phyloP scores from a whole-genome alignment of 805 yeast genomes.

The Blastobotrys attinorum region DNA sequence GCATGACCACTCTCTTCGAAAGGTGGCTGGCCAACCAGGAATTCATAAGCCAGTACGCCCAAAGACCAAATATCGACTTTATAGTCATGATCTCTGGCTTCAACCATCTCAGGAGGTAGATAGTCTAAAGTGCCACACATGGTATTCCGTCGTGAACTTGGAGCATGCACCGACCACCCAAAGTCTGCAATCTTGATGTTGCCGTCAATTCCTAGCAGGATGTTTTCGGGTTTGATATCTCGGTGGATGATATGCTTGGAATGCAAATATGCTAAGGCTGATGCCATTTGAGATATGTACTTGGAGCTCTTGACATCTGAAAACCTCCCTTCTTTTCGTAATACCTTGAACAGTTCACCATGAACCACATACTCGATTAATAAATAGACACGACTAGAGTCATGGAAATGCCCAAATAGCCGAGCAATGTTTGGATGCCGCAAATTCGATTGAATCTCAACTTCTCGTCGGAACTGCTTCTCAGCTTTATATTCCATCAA shows the following conservation, averaged over 20 bases:
- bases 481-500: slow-evolving; percentile 68
- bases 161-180: slow-evolving; percentile 87
- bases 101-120: slow-evolving; percentile 92
- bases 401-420: slow-evolving; percentile 80
- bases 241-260: slow-evolving; percentile 76
- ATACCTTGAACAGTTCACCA: slow-evolving; percentile 77
- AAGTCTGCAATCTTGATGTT: slow-evolving; percentile 82
- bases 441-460: slow-evolving; percentile 78
- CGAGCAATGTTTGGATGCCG: slow-evolving; percentile 72
- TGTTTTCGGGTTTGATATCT: slow-evolving; percentile 92
- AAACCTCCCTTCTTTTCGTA: slow-evolving; percentile 61
- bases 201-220: slow-evolving; percentile 67
- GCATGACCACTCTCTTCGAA: slow-evolving; percentile 74
- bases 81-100: slow-evolving; percentile 66
- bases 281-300: slow-evolving; percentile 76
- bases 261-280: slow-evolving; percentile 73
- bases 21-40: slow-evolving; percentile 84
- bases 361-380: slow-evolving; percentile 76
- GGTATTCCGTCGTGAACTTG: slow-evolving; percentile 56
- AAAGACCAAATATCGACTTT: slow-evolving; percentile 89
- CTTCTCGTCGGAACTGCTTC: slow-evolving; percentile 80
- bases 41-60: slow-evolving; percentile 79
- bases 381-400: slow-evolving; percentile 68
- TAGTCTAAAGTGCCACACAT: slow-evolving; percentile 95
- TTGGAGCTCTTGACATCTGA: slow-evolving; percentile 57